These are phyloP conservation scores for Leccinum subtestaceum DNA, from an alignment of 768 basidiomycete genomes.

Conservation along the genomic window DNA sequence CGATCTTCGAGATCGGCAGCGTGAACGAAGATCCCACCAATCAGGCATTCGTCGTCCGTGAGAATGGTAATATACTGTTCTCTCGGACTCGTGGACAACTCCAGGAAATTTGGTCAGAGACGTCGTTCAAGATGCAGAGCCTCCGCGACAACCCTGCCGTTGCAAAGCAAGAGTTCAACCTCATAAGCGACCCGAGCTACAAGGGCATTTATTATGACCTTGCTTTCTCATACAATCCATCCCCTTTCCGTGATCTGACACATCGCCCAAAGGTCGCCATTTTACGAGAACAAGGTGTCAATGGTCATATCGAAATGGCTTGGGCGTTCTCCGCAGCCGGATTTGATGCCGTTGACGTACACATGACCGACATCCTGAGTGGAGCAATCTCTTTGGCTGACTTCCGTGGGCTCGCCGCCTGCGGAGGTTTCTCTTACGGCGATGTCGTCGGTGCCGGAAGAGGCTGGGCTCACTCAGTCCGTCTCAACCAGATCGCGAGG, in stretches of 20 bases:
- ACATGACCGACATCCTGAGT: constrained; percentile 94
- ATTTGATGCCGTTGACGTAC: constrained; percentile 93
- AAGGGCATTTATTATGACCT: constrained; percentile 77
- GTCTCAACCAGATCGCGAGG: constrained; percentile 76
- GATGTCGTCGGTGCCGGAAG: constrained; percentile 97
- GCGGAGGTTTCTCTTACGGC: constrained; percentile 98
- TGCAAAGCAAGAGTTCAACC: constrained; percentile 78
- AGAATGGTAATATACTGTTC: constrained; percentile 53
- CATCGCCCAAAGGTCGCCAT: constrained; percentile 87
- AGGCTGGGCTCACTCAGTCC: constrained; percentile 97
- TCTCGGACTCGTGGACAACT: constrained; percentile 62
- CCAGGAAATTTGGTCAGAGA: constrained; percentile 91
- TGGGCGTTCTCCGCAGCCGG: constrained; percentile 95
- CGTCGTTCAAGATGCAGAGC: constrained; percentile 88
- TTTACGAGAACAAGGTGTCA: constrained; percentile 96
- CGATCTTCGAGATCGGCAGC: constrained; percentile 76
- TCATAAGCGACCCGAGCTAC: constrained; percentile 59
- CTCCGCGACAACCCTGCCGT: constrained; percentile 78
- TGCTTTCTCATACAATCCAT: constrained; percentile 43
- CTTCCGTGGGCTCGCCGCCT: constrained; percentile 91
- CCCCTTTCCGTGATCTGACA: constrained; percentile 39
- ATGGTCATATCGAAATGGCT: constrained; percentile 97
- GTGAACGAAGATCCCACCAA: constrained; percentile 55
- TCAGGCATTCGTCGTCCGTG: constrained; percentile 62
- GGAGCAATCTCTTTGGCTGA: constrained; percentile 56